phyloP scores from a whole-genome alignment of 768 basidiomycete species.

The Terana coerulea region DNA sequence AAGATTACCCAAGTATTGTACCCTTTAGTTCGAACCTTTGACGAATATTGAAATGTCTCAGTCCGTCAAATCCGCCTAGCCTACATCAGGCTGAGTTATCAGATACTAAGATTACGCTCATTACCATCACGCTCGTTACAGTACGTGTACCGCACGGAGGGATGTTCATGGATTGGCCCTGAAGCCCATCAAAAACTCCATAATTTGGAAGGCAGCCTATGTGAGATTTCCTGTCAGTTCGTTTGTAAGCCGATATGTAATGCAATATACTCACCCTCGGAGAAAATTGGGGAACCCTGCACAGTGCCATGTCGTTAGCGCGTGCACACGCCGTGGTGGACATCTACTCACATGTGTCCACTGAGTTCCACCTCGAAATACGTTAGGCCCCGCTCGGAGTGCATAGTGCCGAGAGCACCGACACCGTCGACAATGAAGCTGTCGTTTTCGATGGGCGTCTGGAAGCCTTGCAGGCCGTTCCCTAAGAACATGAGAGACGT shows the following conservation, averaged over 20 bases:
- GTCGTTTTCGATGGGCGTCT: conserved; percentile 58
- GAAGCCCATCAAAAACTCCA: conserved; percentile 67
- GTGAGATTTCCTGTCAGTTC: not conserved
- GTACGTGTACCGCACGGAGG: no score
- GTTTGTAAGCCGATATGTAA: not conserved
- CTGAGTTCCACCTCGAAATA: conserved; percentile 64
- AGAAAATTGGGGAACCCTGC: conserved; percentile 64
- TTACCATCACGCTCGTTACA: no score
- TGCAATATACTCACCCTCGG: conserved; percentile 42
- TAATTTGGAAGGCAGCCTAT: conserved; percentile 65
- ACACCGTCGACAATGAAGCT: conserved; percentile 70
- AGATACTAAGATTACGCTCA: no score
- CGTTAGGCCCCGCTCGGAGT: conserved; percentile 64
- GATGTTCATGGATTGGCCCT: conserved; percentile 43
- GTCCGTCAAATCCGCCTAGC: no score
- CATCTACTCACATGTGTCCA: conserved; percentile 62
- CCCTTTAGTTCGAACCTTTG: no score
- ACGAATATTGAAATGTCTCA: no score
- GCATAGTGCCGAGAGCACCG: conserved; percentile 61
- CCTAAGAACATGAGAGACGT: conserved; percentile 33
- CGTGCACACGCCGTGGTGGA: not conserved
- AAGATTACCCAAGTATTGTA: no score
- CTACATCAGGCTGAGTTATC: no score
- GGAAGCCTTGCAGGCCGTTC: conserved; percentile 71
- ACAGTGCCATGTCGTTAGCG: not conserved